A percentile compares a stretch with the other conserved stretches of the same genome.
Conservation (phyloP, 768 basidiomycete genomes). For the Russula olivacea region DNA sequence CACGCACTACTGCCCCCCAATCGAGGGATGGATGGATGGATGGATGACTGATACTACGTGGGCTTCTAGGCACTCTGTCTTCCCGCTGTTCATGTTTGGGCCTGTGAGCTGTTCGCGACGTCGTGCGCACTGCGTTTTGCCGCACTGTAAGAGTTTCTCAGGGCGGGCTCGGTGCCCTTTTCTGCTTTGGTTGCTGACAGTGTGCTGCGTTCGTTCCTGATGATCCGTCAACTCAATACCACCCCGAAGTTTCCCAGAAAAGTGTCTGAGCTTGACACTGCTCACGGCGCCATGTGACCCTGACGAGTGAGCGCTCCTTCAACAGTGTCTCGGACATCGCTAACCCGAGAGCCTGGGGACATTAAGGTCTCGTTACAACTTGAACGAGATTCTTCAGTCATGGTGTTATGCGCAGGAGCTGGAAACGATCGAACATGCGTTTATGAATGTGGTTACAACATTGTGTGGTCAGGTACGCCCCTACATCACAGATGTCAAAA, state of each 20-base stretch:
- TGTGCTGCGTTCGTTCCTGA: neutral
- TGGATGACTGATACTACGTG: neutral
- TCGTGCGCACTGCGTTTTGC: slow-evolving; percentile 28
- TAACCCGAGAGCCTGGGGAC: neutral
- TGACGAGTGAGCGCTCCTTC: slow-evolving; percentile 10
- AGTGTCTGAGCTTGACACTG: slow-evolving; percentile 25
- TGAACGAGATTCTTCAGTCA: slow-evolving; percentile 25
- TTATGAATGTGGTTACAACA: slow-evolving; percentile 25
- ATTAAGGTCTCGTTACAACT: slow-evolving; percentile 15
- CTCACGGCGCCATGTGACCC: slow-evolving; percentile 19
- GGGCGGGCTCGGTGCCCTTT: neutral
- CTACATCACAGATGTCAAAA: neutral
- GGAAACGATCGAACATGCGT: slow-evolving; percentile 27
- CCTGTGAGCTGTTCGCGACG: slow-evolving; percentile 27
- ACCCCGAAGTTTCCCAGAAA: slow-evolving; percentile 23
- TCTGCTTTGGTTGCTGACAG: neutral
- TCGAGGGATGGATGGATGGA: neutral
- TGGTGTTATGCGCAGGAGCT: slow-evolving; percentile 29
- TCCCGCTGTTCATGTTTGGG: slow-evolving; percentile 30
- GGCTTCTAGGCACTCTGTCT: slow-evolving; percentile 23
- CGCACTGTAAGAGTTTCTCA: slow-evolving; percentile 16
- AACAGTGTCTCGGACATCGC: neutral
- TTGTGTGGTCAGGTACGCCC: slow-evolving; percentile 24
- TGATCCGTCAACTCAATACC: neutral
- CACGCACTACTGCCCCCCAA: too few species aligned